Evolutionary conservation across 805 yeast genomes (phyloP), one percentile per base, ranked within the genome.

Genomic region (Lipomyces mesembrius): DNA sequence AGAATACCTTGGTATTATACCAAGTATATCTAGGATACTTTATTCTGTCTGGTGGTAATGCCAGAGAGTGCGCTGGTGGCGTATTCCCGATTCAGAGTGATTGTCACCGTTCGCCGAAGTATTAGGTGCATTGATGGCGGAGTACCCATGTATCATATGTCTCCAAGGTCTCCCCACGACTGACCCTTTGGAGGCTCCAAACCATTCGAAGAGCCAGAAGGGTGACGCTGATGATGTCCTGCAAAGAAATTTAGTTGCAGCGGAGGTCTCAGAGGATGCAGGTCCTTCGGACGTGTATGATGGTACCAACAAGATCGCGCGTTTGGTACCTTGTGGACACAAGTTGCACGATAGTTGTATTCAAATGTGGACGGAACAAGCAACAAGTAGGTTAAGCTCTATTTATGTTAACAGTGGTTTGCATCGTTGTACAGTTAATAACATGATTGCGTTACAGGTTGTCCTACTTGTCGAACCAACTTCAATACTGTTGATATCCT

Each of bases 391-490:
- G 75, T 67, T 51, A 27, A 29, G 32, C 7, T 32, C 12, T 43
- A 29, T 17, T 43, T 43, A 17, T 7, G 22, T 43, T 17, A n/a
- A 12, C 49, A n/a, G 9, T 1, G 3, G 11, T 8, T 43, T 37
- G 17, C 5, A 12, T 14, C n/a, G 49, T 43, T 43, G 6, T 5
- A 8, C 22, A 43, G 20, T n/a, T 17, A 5, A 3, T 17, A 43
- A 43, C 49, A 8, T 43, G 22, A 43, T 3, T 17, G 49, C 6
- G 22, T n/a, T 27, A 3, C 29, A 74, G 75, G 83, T 62, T 87
- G 90, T 73, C 91, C 91, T 1, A 83, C 87, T 4, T 87, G 91
- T 72, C 83, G 91, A 25, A 72, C 80, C 37, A 77, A 78, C 56
- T 86, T 81, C 72, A 75, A 81, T 58, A 67, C 76, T 32, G 76